Conservation (phyloP, 768 basidiomycete species). For the Trametopsis cervina region DNA sequence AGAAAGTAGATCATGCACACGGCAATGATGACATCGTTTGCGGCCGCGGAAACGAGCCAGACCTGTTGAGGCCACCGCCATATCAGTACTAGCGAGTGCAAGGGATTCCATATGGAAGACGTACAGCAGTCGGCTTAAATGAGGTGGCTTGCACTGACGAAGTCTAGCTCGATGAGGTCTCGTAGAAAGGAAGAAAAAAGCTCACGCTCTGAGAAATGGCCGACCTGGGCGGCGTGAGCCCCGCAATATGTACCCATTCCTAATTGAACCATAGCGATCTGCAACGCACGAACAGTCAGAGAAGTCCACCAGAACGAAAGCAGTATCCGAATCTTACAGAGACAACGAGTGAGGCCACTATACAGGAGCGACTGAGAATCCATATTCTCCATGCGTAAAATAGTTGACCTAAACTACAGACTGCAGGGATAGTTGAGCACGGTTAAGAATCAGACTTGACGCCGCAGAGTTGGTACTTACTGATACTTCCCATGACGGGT, state of each 20-base stretch:
- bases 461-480: too few relatives aligned
- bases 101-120: background rate
- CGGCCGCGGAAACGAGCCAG: conserved; percentile 18
- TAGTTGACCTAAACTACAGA: conserved; percentile 4
- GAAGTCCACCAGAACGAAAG: too few relatives aligned
- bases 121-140: conserved; percentile 7
- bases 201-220: conserved; percentile 4
- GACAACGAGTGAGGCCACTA: background rate
- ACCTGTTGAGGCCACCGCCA: conserved; percentile 16
- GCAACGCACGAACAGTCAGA: conserved; percentile 13
- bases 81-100: conserved; percentile 13
- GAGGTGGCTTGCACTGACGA: conserved; percentile 3
- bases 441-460: too few relatives aligned
- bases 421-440: background rate
- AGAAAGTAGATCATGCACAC: conserved; percentile 16
- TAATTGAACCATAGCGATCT: conserved; percentile 19
- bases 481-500: conserved; percentile 5
- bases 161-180: too few relatives aligned
- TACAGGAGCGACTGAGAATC: background rate
- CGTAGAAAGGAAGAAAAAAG: background rate
- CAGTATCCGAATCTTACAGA: conserved; percentile 4
- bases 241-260: conserved; percentile 9
- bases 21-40: conserved; percentile 25
- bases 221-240: conserved; percentile 2
- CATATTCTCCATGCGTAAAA: conserved; percentile 8